phyloP scores from a whole-genome alignment of 768 basidiomycete species.

The Lactarius quietus region DNA sequence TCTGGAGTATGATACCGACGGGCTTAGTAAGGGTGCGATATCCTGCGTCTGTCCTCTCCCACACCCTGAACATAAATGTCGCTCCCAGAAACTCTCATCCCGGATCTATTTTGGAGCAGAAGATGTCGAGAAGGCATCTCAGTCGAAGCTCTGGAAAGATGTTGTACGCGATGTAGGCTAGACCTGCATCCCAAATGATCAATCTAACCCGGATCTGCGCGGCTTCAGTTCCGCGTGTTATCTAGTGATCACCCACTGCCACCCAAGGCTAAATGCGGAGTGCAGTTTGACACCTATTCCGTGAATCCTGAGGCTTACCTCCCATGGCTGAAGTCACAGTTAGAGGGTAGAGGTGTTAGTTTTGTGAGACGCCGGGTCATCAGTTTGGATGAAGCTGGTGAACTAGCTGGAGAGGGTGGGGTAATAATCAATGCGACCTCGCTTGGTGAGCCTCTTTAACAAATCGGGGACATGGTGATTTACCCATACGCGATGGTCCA shows the following conservation, averaged over 20 bases:
- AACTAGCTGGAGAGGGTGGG: slow-evolving; percentile 36
- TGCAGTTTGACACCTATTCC: slow-evolving; percentile 45
- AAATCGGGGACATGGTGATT: neutral
- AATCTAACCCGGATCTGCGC: neutral
- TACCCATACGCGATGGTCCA: slow-evolving; percentile 1
- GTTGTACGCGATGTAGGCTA: slow-evolving; percentile 39
- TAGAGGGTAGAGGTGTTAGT: slow-evolving; percentile 39
- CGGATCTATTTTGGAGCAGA: slow-evolving; percentile 32
- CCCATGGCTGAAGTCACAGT: slow-evolving; percentile 43
- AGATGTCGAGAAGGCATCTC: slow-evolving; percentile 30
- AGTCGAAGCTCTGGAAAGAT: slow-evolving; percentile 34
- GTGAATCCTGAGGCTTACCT: slow-evolving; percentile 51
- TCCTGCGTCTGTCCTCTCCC: neutral
- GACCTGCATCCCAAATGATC: neutral
- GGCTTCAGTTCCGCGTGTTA: slow-evolving; percentile 29
- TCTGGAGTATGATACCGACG: slow-evolving; percentile 46
- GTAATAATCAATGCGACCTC: slow-evolving; percentile 56
- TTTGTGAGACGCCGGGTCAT: slow-evolving; percentile 43
- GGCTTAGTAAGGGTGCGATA: slow-evolving; percentile 40
- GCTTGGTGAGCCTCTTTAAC: slow-evolving; percentile 39
- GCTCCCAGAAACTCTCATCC: slow-evolving; percentile 37
- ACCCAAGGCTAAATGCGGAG: slow-evolving; percentile 35
- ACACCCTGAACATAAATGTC: neutral
- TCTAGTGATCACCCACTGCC: slow-evolving; percentile 36
- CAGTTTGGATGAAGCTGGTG: slow-evolving; percentile 46